Percentiles rank a stretch among this genome's conserved stretches.
Conservation (phyloP, 2,329 filamentous ascomycete species). For the Exophiala xenobiotica region DNA sequence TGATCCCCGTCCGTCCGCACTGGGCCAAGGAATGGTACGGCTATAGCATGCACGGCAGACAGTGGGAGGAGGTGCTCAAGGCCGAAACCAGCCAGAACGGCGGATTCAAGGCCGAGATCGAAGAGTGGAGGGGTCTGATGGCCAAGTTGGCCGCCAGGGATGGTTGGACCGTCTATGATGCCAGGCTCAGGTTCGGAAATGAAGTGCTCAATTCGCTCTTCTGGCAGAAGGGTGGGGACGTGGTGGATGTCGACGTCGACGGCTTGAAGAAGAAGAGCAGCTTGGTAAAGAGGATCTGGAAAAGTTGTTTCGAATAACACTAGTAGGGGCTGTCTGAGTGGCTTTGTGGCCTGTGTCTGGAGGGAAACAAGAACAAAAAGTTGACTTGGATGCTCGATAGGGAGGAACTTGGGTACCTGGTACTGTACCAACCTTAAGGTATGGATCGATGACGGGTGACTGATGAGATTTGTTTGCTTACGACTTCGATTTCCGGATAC, state of each 20-base stretch:
- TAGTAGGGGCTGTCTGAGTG: neutral
- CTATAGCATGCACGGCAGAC: slow-evolving; percentile 13
- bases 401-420: neutral
- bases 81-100: slow-evolving; percentile 11
- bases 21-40: slow-evolving; percentile 28
- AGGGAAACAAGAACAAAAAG: neutral
- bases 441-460: too few relatives aligned
- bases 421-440: neutral
- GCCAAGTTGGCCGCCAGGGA: slow-evolving; percentile 9
- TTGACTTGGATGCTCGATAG: neutral
- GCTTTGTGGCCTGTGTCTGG: neutral
- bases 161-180: slow-evolving; percentile 17
- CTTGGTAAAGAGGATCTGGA: slow-evolving; percentile 2
- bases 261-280: slow-evolving; percentile 29
- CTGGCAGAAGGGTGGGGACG: slow-evolving; percentile 32
- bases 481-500: too few relatives aligned
- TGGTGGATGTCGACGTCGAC: slow-evolving; percentile 30
- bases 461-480: too few relatives aligned
- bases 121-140: slow-evolving; percentile 19
- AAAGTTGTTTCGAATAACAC: slow-evolving; percentile 16
- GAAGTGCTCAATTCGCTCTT: slow-evolving; percentile 28
- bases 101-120: slow-evolving; percentile 17
- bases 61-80: slow-evolving; percentile 20
- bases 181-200: slow-evolving; percentile 20
- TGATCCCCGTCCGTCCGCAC: slow-evolving; percentile 21